Conservation (phyloP, 441 rosid species). For the Gossypium gossypioides region DNA sequence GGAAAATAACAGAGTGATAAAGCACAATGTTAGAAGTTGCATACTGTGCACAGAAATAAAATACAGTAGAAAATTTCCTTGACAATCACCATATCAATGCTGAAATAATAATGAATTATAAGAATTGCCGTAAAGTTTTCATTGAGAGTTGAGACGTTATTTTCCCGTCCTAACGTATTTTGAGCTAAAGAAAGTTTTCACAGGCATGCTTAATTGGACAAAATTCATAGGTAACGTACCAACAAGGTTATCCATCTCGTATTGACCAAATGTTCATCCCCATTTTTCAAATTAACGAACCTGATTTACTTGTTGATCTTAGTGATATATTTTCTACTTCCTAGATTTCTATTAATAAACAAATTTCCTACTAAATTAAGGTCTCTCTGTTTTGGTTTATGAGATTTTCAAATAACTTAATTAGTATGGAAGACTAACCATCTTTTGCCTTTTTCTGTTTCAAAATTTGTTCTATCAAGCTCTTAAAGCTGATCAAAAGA, state of each 20-base stretch:
- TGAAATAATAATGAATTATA: neutral
- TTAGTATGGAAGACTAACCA: neutral
- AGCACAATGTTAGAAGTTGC: neutral
- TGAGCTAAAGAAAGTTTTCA: neutral
- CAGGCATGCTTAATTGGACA: neutral
- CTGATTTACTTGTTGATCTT: neutral
- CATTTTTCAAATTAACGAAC: neutral
- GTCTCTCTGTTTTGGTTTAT: neutral
- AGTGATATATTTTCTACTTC: neutral
- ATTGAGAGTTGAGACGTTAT: no score
- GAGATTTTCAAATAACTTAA: neutral
- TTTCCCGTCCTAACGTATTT: neutral
- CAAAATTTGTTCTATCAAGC: neutral
- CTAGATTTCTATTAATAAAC: neutral
- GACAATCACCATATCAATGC: no score
- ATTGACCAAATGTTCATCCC: neutral
- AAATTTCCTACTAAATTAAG: neutral
- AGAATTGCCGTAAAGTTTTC: neutral
- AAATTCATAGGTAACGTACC: neutral
- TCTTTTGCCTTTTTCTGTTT: neutral
- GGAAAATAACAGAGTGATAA: neutral
- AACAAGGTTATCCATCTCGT: neutral
- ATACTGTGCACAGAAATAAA: neutral
- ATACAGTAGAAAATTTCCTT: neutral
- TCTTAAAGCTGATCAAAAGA: neutral